Evolutionary conservation across 441 rosid species (phyloP).

Genomic region (Macaranga tanarius): DNA sequence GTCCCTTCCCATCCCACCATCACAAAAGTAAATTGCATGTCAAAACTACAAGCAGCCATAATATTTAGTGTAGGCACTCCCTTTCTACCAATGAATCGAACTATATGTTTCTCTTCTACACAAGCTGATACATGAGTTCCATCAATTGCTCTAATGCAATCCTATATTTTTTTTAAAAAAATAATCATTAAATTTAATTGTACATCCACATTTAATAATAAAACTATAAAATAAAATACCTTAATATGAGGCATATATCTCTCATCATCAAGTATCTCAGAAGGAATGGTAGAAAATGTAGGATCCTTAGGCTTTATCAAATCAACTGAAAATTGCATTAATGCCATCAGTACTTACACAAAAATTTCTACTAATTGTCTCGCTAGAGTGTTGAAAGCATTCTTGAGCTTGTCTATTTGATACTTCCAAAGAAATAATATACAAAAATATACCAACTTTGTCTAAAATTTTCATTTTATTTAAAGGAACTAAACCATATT

Average conservation of each 20-base stretch:
- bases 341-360: slow-evolving; percentile 1
- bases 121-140: neutral
- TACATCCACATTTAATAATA: too few relatives aligned
- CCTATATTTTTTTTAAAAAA: neutral
- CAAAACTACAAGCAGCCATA: slow-evolving; percentile 6
- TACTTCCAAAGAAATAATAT: too few relatives aligned
- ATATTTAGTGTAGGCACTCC: neutral
- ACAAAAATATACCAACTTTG: too few relatives aligned
- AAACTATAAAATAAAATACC: neutral
- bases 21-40: neutral
- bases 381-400: too few relatives aligned
- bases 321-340: neutral
- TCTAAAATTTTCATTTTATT: neutral
- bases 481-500: neutral
- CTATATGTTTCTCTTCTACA: too few relatives aligned
- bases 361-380: neutral
- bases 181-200: too few relatives aligned
- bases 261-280: neutral
- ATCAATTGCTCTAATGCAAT: neutral
- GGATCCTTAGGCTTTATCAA: neutral
- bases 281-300: neutral
- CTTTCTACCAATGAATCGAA: neutral
- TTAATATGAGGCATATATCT: neutral
- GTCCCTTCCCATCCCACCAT: neutral
- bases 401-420: too few relatives aligned